Conservation (phyloP, 1,284 basidiomycete species). For the Leccinum subspadiceum region DNA sequence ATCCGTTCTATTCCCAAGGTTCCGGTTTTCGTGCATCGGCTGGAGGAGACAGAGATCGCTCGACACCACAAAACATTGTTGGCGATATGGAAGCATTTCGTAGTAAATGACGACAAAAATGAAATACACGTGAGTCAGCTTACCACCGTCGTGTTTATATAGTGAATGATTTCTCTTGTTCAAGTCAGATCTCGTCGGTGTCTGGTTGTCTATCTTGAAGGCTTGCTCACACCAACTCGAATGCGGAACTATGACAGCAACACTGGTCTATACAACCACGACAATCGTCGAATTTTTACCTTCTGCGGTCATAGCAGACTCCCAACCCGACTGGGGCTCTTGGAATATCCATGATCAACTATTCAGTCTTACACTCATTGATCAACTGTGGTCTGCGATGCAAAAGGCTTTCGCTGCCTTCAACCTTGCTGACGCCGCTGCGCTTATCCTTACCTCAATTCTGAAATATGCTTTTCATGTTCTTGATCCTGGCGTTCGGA, state of each 20-base stretch:
- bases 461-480: constrained; percentile 41
- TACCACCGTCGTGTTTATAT: not conserved
- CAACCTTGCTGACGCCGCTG: constrained; percentile 42
- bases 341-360: constrained; percentile 36
- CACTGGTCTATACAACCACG: constrained; percentile 26
- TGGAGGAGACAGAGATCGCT: constrained; percentile 46
- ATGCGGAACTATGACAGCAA: constrained; percentile 32
- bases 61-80: constrained; percentile 44
- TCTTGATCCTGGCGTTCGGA: constrained; percentile 36
- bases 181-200: constrained; percentile 40
- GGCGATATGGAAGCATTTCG: constrained; percentile 38
- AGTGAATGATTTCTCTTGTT: constrained; percentile 8
- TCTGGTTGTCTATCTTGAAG: constrained; percentile 56
- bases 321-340: constrained; percentile 25
- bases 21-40: constrained; percentile 33
- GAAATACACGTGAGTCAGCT: constrained; percentile 27
- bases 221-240: constrained; percentile 44
- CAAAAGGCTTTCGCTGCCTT: constrained; percentile 42
- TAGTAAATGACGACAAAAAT: constrained; percentile 15
- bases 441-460: constrained; percentile 41
- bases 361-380: constrained; percentile 35
- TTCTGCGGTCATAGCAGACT: constrained; percentile 1
- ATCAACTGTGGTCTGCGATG: constrained; percentile 49
- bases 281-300: constrained; percentile 30
- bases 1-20: constrained; percentile 26